These are phyloP conservation scores for Cyathus olla DNA, from an alignment of 1,284 basidiomycete species.

Conservation along the genomic window DNA sequence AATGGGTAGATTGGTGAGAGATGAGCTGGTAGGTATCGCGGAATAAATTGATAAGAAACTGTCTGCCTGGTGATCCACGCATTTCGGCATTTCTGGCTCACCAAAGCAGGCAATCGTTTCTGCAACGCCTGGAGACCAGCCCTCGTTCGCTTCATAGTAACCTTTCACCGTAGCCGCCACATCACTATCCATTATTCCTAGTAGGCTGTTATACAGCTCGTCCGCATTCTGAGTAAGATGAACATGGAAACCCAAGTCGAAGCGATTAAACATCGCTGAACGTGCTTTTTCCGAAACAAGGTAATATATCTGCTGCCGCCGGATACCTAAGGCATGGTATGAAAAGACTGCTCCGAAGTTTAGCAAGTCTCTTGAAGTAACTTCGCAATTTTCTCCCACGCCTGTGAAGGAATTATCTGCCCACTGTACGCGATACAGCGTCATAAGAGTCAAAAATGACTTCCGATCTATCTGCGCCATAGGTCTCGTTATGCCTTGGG, in stretches of 20 bases:
- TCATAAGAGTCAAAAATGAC: slow-evolving; percentile 11
- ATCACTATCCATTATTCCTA: background rate
- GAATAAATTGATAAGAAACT: slow-evolving; percentile 9
- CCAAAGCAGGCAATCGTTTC: slow-evolving; percentile 9
- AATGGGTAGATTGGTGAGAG: background rate
- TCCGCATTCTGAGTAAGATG: slow-evolving; percentile 3
- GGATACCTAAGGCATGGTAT: slow-evolving; percentile 2
- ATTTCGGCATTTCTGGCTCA: slow-evolving; percentile 13
- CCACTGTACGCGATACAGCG: slow-evolving; percentile 10
- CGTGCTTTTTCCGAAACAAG: slow-evolving; percentile 9
- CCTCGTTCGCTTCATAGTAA: background rate
- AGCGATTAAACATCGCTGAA: slow-evolving; percentile 11
- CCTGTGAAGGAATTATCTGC: slow-evolving; percentile 3
- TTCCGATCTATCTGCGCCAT: slow-evolving; percentile 11
- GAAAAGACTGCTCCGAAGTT: slow-evolving; percentile 9
- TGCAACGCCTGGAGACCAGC: slow-evolving; percentile 8
- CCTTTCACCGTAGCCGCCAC: background rate
- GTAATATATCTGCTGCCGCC: background rate
- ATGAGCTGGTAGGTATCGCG: slow-evolving; percentile 3
- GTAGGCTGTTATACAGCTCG: slow-evolving; percentile 1
- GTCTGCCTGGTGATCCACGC: slow-evolving; percentile 8
- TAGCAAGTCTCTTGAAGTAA: slow-evolving; percentile 4
- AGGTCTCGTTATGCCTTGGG: slow-evolving; percentile 11
- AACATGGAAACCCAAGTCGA: slow-evolving; percentile 9
- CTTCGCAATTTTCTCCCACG: slow-evolving; percentile 8